phyloP scores from a whole-genome alignment of 1,139 yeast genomes.

The Hemisphaericaspora subhashii region DNA sequence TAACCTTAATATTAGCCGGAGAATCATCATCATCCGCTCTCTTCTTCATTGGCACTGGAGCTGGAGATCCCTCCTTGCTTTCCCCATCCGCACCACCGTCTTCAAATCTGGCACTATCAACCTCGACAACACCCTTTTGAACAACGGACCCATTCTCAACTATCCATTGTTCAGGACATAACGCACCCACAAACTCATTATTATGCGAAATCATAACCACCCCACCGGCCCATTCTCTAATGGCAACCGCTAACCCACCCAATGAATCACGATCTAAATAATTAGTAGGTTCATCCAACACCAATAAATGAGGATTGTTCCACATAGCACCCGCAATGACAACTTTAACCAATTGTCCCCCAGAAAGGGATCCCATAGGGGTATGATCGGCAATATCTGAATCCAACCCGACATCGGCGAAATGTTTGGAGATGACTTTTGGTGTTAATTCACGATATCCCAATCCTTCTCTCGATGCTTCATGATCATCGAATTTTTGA shows the following conservation, averaged over 20 bases:
- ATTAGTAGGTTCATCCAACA: slow-evolving; percentile 97
- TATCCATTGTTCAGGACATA: slow-evolving; percentile 98
- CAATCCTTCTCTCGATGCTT: slow-evolving; percentile 97
- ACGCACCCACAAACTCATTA: slow-evolving; percentile 93
- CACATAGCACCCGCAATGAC: slow-evolving; percentile 99
- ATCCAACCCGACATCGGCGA: slow-evolving; percentile 95
- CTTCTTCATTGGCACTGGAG: slow-evolving; percentile 38
- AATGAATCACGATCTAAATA: slow-evolving; percentile 98
- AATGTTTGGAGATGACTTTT: slow-evolving; percentile 90
- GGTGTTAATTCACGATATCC: slow-evolving; percentile 95
- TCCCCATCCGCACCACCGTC: slow-evolving; percentile 52
- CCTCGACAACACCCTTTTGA: slow-evolving; percentile 75
- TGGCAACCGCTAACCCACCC: slow-evolving; percentile 96
- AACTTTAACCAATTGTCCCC: slow-evolving; percentile 97
- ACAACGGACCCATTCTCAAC: slow-evolving; percentile 90
- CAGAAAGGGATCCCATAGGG: slow-evolving; percentile 93
- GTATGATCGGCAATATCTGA: slow-evolving; percentile 99
- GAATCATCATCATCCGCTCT: slow-evolving; percentile 77
- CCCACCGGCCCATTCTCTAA: slow-evolving; percentile 97
- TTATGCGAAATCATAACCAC: slow-evolving; percentile 98
- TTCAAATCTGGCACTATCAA: slow-evolving; percentile 78
- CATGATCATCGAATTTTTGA: slow-evolving; percentile 96
- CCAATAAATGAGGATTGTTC: slow-evolving; percentile 98
- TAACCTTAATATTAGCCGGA: slow-evolving; percentile 93
- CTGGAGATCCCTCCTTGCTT: slow-evolving; percentile 21